A percentile compares a stretch with the other conserved stretches of the same genome.
Conservation (phyloP, 148 eudicot genomes). For the Limonium bicolor region DNA sequence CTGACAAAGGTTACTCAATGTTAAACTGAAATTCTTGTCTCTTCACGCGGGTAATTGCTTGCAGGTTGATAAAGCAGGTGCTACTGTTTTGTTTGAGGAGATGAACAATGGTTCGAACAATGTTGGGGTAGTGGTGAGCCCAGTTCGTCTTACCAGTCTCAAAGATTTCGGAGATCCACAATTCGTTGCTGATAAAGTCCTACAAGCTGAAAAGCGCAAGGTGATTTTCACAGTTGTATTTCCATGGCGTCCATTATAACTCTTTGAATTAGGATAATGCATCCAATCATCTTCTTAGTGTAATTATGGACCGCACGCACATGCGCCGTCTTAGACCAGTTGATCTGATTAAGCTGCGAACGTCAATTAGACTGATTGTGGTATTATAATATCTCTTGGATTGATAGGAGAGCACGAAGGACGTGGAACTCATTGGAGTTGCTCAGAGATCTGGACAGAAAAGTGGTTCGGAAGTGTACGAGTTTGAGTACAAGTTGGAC, state of each 20-base stretch:
- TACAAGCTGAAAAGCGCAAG: conserved; percentile 87
- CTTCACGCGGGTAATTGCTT: conserved; percentile 6
- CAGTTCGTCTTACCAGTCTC: conserved; percentile 51
- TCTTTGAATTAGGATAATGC: too few species aligned
- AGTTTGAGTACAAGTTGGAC: conserved; percentile 70
- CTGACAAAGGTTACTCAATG: too few species aligned
- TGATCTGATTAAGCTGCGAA: too few species aligned
- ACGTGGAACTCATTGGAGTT: conserved; percentile 49
- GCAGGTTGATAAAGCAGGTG: conserved; percentile 91
- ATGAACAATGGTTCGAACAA: conserved; percentile 51
- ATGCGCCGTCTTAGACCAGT: too few species aligned
- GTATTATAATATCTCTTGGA: not conserved
- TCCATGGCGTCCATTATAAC: too few species aligned
- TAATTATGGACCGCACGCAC: too few species aligned
- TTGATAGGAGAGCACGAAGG: conserved; percentile 77
- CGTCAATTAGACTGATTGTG: too few species aligned
- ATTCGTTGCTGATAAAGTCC: conserved; percentile 74
- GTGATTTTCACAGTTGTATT: too few species aligned
- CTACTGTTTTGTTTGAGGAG: conserved; percentile 73
- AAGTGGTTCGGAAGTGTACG: conserved; percentile 45
- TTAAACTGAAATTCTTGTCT: not conserved
- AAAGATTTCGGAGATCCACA: conserved; percentile 70
- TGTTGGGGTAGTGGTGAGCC: conserved; percentile 69
- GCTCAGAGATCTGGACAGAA: conserved; percentile 50
- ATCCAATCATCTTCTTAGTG: too few species aligned